phyloP scores from a whole-genome alignment of 148 eudicot species.

The Vaccinium myrtillus region DNA sequence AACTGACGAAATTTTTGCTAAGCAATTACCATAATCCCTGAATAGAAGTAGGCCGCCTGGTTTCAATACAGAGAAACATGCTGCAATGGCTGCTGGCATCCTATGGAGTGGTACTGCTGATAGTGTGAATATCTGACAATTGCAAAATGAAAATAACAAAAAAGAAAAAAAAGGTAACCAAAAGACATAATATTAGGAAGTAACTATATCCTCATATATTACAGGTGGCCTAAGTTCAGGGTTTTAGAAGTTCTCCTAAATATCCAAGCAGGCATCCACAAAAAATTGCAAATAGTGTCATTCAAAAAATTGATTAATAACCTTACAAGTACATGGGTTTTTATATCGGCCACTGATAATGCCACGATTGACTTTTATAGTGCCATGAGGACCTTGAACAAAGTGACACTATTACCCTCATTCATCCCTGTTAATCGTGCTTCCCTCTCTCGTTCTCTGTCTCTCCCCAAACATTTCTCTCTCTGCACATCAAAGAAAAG shows the following conservation, averaged over 20 bases:
- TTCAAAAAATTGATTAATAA: not conserved
- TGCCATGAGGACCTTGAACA: too few species aligned
- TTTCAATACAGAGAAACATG: conserved; percentile 80
- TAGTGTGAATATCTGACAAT: conserved; percentile 72
- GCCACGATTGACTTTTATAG: too few species aligned
- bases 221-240: not conserved
- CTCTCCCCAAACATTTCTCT: too few species aligned
- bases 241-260: not conserved
- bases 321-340: too few species aligned
- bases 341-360: too few species aligned
- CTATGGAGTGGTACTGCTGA: conserved; percentile 81
- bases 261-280: not conserved
- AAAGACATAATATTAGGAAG: not conserved
- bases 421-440: too few species aligned
- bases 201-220: not conserved
- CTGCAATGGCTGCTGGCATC: conserved; percentile 66
- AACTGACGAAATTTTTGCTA: not conserved
- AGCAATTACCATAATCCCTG: conserved; percentile 82
- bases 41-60: conserved; percentile 86
- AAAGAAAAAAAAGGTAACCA: not conserved
- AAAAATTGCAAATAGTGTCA: not conserved
- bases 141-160: not conserved
- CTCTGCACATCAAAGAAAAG: too few species aligned
- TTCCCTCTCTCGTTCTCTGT: too few species aligned
- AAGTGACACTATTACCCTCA: too few species aligned